Percentiles rank a stretch among this genome's conserved stretches.
Conservation (phyloP, 1,139 yeast genomes). For the Pichia sp. region DNA sequence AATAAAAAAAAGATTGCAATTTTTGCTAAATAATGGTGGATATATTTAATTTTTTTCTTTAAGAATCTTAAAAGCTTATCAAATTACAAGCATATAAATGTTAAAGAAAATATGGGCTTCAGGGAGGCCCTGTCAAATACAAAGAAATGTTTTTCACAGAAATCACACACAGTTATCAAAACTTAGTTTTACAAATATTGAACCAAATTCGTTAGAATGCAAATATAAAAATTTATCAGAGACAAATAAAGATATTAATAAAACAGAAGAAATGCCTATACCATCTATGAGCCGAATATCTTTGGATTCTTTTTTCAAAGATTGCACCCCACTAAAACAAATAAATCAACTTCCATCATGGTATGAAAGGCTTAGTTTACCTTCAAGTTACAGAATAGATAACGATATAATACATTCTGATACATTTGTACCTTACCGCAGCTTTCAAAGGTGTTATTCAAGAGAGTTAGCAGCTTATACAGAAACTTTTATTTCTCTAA, state of each 20-base stretch:
- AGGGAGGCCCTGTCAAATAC: background rate
- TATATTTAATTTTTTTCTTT: no score
- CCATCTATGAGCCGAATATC: constrained; percentile 9
- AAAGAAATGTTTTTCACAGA: background rate
- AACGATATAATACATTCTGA: background rate
- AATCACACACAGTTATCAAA: constrained; percentile 6
- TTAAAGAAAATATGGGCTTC: background rate
- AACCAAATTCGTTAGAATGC: background rate
- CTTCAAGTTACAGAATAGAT: constrained; percentile 9
- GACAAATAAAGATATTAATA: background rate
- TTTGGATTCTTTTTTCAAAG: background rate
- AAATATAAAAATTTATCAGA: background rate
- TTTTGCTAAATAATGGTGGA: no score
- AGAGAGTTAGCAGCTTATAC: constrained; percentile 5
- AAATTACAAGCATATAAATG: no score
- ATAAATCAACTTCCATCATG: constrained; percentile 10
- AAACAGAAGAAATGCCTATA: background rate
- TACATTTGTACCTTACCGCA: constrained; percentile 5
- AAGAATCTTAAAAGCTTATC: no score
- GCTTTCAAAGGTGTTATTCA: constrained; percentile 10
- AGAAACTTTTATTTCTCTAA: constrained; percentile 3
- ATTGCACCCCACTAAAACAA: background rate
- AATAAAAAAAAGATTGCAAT: no score
- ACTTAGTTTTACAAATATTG: constrained; percentile 7
- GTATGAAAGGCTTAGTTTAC: constrained; percentile 10